phyloP scores from a whole-genome alignment of 495 filamentous ascomycete genomes.

The Rostrohypoxylon terebratum region DNA sequence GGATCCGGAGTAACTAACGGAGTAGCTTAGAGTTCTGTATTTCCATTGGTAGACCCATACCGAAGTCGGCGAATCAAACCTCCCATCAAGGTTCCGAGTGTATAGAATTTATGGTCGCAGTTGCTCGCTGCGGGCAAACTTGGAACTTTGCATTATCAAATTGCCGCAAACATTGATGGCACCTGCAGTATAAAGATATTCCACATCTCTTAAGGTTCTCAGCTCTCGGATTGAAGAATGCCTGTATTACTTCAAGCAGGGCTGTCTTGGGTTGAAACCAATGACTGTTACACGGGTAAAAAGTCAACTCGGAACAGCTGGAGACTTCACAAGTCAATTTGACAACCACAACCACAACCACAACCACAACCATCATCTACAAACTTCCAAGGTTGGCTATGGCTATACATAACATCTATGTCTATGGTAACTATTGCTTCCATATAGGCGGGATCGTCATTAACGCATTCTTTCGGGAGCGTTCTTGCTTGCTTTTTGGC shows the following conservation, averaged over 20 bases:
- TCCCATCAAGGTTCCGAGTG: slow-evolving; percentile 32
- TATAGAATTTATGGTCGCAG: background rate
- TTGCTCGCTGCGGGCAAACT: slow-evolving; percentile 14
- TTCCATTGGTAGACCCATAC: slow-evolving; percentile 17
- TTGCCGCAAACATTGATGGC: background rate
- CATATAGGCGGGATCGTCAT: background rate
- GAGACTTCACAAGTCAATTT: too few species aligned
- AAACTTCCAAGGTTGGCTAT: too few species aligned
- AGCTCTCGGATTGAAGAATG: too few species aligned
- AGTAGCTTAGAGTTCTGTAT: slow-evolving; percentile 20
- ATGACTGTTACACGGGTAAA: too few species aligned
- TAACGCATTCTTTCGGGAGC: background rate
- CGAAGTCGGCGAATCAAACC: slow-evolving; percentile 42
- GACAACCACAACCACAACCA: too few species aligned
- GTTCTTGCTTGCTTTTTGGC: background rate
- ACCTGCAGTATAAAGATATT: background rate
- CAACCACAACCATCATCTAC: too few species aligned
- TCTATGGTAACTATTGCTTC: too few species aligned
- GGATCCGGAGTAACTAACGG: slow-evolving; percentile 41
- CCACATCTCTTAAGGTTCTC: too few species aligned
- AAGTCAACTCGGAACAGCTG: too few species aligned
- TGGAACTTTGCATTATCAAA: background rate
- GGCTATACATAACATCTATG: too few species aligned
- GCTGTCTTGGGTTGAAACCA: too few species aligned
- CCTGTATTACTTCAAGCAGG: too few species aligned